Percentiles rank a stretch among this genome's conserved stretches.
Evolutionary conservation across 768 basidiomycete species (phyloP).

Genomic region (Baorangia bicolor): DNA sequence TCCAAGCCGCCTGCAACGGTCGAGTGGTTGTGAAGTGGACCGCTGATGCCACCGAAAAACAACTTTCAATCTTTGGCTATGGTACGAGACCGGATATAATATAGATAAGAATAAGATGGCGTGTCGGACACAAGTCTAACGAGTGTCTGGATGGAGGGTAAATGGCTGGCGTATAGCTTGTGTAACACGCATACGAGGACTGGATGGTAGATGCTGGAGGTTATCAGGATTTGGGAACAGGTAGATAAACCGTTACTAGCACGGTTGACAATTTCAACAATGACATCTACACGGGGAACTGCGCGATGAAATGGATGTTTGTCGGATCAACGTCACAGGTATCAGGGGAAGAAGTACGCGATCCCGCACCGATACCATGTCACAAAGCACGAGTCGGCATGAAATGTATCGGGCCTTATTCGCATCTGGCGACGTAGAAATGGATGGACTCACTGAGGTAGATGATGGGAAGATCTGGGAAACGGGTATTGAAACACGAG

Average conservation of each 20-base stretch:
- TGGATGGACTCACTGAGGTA: neutral
- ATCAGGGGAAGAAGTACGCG: neutral
- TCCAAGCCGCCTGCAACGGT: conserved; percentile 89
- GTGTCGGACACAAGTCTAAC: neutral
- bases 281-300: neutral
- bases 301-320: no score
- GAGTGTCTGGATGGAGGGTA: neutral
- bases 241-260: neutral
- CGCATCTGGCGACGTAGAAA: neutral
- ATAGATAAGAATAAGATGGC: neutral
- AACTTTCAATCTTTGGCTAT: neutral
- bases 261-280: neutral
- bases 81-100: neutral
- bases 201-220: neutral
- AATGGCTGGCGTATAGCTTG: neutral
- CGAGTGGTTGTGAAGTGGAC: conserved; percentile 40
- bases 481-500: neutral
- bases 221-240: neutral
- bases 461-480: neutral
- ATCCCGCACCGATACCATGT: neutral
- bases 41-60: no score
- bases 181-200: neutral
- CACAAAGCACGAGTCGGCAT: neutral
- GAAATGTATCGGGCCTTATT: neutral
- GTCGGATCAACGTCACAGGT: neutral